These are phyloP conservation scores for Pholiota conissans DNA, from an alignment of 768 basidiomycete species.

Conservation along the genomic window DNA sequence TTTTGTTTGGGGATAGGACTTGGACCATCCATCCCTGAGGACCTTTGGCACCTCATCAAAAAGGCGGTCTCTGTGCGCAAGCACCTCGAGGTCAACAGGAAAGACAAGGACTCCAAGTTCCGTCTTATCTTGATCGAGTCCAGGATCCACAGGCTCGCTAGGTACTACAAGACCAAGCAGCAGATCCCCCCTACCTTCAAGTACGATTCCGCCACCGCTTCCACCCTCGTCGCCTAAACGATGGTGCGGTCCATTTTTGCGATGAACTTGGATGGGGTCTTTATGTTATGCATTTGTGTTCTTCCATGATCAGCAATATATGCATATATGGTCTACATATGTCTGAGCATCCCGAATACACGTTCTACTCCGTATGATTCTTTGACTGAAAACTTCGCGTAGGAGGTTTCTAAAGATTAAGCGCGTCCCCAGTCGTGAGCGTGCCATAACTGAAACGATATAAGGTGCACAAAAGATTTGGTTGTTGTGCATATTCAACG, in stretches of 20 bases:
- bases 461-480: too few species aligned
- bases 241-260: neutral
- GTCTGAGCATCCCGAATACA: too few species aligned
- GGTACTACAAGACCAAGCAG: conserved; percentile 99
- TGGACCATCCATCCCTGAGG: conserved; percentile 97
- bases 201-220: conserved; percentile 95
- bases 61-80: conserved; percentile 99
- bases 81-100: conserved; percentile 96
- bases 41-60: conserved; percentile 99
- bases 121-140: conserved; percentile 99
- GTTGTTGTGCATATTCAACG: neutral
- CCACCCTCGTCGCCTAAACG: conserved; percentile 77
- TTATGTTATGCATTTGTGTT: conserved; percentile 7
- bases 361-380: too few species aligned
- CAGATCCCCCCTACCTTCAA: conserved; percentile 98
- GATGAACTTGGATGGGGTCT: neutral
- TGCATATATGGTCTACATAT: too few species aligned
- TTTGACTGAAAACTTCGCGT: too few species aligned
- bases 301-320: conserved; percentile 6
- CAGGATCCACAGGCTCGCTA: conserved; percentile 93
- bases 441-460: too few species aligned
- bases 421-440: too few species aligned
- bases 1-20: conserved; percentile 79
- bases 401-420: too few species aligned
- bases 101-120: conserved; percentile 96